Base-by-base conservation (phyloP, 805 yeast species). In the Priceomyces haplophilus region DNA sequence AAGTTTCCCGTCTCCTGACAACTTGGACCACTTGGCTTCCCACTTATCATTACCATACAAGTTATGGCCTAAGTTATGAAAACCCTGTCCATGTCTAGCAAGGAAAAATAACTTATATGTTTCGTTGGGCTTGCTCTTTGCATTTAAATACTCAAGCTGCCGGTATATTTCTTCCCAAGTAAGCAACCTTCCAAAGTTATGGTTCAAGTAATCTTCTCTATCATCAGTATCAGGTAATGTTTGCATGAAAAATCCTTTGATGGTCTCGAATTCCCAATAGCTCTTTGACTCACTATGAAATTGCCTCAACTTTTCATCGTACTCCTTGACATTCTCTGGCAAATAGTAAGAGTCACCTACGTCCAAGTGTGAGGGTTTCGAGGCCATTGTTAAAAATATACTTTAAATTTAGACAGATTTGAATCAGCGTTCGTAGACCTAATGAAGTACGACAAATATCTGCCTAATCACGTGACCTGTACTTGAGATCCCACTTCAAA, bases 81-180 rank as follows among this genome's bases (percentile, higher is more conserved):
- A 75, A 1, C 81, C 82, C 47, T 77, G 78, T 3, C 80, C 81
- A 47, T 77, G 82, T 40, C 82, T 65, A 4, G 76, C 79, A 27
- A 75, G 60, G 45, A 69, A 69, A 31, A 77, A 55, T 8, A 77
- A 51, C 53, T 76, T 77, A 56, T 75, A 77, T 5, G 46, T 42
- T n/a, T 52, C 65, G 41, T 64, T 54, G 1, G 34, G 34, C 4
- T 45, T 49, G 25, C 65, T 52, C 6, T 44, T 33, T 1, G 44
- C 50, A 45, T 74, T 75, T 50, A 77, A 59, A n/a, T 55, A 48
- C 4, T 56, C 45, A 13, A 77, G 52, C n/a, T 62, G 49, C 2
- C 37, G 24, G 27, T 54, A 40, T 3, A 68, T 54, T 11, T 62
- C 58, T 4, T 54, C 42, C 78, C 77, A 73, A 2, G 70, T 47